phyloP scores from a whole-genome alignment of 2,329 filamentous ascomycete species.

The Nothopassalora personata region DNA sequence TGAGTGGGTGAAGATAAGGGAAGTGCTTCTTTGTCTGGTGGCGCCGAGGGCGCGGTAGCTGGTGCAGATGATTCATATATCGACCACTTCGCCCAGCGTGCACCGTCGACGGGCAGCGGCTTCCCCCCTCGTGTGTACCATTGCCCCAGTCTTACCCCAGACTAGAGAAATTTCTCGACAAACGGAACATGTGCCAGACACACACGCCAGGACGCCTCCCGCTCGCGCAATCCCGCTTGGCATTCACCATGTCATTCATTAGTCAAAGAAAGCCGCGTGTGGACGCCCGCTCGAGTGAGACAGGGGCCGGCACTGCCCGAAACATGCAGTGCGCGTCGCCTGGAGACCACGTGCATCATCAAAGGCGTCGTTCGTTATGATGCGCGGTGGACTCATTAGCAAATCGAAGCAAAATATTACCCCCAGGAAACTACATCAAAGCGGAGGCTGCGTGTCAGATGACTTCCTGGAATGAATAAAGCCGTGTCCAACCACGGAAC shows the following conservation, averaged over 20 bases:
- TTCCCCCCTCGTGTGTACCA: neutral
- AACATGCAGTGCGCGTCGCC: neutral
- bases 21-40: neutral
- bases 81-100: neutral
- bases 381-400: neutral
- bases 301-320: neutral
- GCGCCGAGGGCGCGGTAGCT: neutral
- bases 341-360: neutral
- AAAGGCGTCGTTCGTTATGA: neutral
- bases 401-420: neutral
- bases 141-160: neutral
- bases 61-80: neutral
- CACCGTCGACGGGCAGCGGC: neutral
- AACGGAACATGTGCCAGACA: neutral
- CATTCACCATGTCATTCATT: neutral
- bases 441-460: neutral
- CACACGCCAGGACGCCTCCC: neutral
- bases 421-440: neutral
- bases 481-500: neutral
- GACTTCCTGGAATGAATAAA: no score
- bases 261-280: neutral
- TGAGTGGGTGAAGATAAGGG: neutral
- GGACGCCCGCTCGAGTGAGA: neutral
- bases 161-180: neutral
- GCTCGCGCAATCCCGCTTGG: neutral